Percentiles rank a stretch among this genome's conserved stretches.
These are phyloP conservation scores for Striga hermonthica DNA, from an alignment of 305 asterid species.

Conservation along the genomic window DNA sequence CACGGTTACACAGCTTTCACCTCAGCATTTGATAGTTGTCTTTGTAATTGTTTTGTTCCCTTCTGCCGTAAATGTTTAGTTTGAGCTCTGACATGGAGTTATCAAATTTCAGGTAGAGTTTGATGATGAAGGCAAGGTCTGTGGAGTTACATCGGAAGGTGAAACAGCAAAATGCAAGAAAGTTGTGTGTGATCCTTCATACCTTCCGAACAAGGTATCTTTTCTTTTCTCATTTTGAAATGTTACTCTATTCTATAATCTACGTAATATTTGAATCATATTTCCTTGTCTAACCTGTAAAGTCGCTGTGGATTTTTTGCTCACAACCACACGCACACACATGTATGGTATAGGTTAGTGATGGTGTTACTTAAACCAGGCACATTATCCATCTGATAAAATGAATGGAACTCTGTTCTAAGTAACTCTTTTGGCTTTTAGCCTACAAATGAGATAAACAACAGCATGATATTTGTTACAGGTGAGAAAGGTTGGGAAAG, in stretches of 20 bases:
- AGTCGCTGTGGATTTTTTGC: slow-evolving; percentile 15
- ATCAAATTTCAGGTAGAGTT: slow-evolving; percentile 71
- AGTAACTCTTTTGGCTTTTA: slow-evolving; percentile 19
- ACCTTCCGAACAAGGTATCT: slow-evolving; percentile 81
- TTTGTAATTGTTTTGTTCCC: slow-evolving; percentile 5
- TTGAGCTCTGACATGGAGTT: slow-evolving; percentile 29
- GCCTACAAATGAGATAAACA: slow-evolving; percentile 17
- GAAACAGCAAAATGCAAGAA: slow-evolving; percentile 97
- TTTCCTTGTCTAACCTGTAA: slow-evolving; percentile 19
- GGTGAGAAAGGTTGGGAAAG: slow-evolving; percentile 91
- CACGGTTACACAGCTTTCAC: background rate
- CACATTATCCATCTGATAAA: slow-evolving; percentile 17
- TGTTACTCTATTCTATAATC: slow-evolving; percentile 2
- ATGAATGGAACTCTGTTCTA: slow-evolving; percentile 14
- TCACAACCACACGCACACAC: background rate
- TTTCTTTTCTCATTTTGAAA: slow-evolving; percentile 8
- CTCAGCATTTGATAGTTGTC: background rate
- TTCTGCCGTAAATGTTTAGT: slow-evolving; percentile 9
- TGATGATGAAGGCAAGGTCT: slow-evolving; percentile 79
- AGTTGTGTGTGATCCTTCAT: slow-evolving; percentile 98
- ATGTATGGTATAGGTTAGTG: background rate
- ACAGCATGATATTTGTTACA: slow-evolving; percentile 32
- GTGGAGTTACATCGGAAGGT: slow-evolving; percentile 95
- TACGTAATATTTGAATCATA: slow-evolving; percentile 6
- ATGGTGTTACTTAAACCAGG: slow-evolving; percentile 16